Percentiles rank a stretch among this genome's conserved stretches.
Conservation (phyloP, 352 stramenopile species). For the Globisporangium cystogenes region DNA sequence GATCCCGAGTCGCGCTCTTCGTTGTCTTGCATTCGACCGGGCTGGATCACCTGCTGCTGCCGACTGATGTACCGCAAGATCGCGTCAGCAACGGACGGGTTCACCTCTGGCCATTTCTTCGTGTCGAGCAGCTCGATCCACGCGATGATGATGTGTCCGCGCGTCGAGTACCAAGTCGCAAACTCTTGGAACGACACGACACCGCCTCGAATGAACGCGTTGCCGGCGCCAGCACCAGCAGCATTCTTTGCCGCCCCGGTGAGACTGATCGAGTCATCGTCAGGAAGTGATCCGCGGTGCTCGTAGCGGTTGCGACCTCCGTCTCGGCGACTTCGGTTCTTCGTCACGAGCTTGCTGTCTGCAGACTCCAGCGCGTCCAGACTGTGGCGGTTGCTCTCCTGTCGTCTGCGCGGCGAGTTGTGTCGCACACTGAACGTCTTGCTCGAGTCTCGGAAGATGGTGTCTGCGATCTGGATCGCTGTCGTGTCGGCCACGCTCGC, state of each 20-base stretch:
- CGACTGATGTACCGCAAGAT: conserved; percentile 75
- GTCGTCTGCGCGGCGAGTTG: conserved; percentile 18
- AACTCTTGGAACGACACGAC: conserved; percentile 86
- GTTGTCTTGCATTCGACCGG: conserved; percentile 7
- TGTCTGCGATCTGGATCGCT: conserved; percentile 76
- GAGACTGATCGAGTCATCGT: conserved; percentile 46
- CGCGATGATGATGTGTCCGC: conserved; percentile 78
- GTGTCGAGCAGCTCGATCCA: conserved; percentile 84
- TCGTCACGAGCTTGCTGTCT: conserved; percentile 31
- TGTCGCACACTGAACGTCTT: conserved; percentile 67
- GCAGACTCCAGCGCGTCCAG: conserved; percentile 46
- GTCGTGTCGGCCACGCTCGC: conserved; percentile 75
- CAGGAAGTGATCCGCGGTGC: conserved; percentile 65
- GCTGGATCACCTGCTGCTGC: conserved; percentile 53
- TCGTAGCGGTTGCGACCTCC: conserved; percentile 43
- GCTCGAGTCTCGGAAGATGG: conserved; percentile 79
- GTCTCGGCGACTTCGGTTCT: conserved; percentile 20
- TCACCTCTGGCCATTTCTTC: conserved; percentile 80
- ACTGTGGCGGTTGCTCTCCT: conserved; percentile 40
- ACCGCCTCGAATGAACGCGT: conserved; percentile 62
- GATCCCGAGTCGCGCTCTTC: conserved; percentile 44
- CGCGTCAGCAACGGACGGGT: conserved; percentile 47
- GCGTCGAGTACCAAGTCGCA: conserved; percentile 77
- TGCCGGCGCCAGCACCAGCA: conserved; percentile 52
- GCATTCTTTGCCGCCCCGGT: conserved; percentile 46